Evolutionary conservation across 192 early-diverging fungal genomes (phyloP).

Genomic region (Entophlyctis luteolus): DNA sequence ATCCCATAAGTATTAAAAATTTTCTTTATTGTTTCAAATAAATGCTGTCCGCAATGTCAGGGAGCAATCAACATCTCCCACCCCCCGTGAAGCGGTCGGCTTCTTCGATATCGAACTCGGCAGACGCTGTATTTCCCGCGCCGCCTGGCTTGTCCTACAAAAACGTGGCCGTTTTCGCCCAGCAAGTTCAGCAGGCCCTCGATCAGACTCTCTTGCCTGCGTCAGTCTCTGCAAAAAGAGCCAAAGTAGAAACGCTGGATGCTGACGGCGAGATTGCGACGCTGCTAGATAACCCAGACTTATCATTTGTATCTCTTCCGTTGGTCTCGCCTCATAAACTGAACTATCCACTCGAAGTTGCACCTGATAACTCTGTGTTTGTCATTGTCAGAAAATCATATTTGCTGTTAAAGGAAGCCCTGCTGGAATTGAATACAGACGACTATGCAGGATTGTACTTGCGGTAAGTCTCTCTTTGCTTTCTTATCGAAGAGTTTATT

Average conservation of each 20-base stretch:
- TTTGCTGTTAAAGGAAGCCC: not conserved
- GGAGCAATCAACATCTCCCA: not conserved
- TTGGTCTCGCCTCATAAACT: constrained; percentile 11
- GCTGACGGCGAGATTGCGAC: not conserved
- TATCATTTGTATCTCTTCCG: not conserved
- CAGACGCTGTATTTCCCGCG: not conserved
- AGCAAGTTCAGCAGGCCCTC: not conserved
- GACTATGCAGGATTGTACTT: not conserved
- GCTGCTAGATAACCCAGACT: not conserved
- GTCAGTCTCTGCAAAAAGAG: not conserved
- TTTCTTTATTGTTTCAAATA: not conserved
- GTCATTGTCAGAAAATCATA: constrained; percentile 10
- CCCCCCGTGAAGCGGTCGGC: not conserved
- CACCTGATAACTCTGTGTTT: constrained; percentile 13
- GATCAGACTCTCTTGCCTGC: not conserved
- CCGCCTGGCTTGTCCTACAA: not conserved
- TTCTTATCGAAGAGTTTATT: not conserved
- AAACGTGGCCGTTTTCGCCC: not conserved
- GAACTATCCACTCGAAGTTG: not conserved
- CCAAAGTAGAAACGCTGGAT: not conserved
- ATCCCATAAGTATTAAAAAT: too few relatives aligned
- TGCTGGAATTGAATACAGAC: not conserved
- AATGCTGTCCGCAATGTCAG: not conserved
- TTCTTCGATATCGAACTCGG: too few relatives aligned
- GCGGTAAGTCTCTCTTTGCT: not conserved